A percentile compares a stretch with the other conserved stretches of the same genome.
Conservation (phyloP, 2,329 filamentous ascomycete species). For the Penicillium oxalicum region DNA sequence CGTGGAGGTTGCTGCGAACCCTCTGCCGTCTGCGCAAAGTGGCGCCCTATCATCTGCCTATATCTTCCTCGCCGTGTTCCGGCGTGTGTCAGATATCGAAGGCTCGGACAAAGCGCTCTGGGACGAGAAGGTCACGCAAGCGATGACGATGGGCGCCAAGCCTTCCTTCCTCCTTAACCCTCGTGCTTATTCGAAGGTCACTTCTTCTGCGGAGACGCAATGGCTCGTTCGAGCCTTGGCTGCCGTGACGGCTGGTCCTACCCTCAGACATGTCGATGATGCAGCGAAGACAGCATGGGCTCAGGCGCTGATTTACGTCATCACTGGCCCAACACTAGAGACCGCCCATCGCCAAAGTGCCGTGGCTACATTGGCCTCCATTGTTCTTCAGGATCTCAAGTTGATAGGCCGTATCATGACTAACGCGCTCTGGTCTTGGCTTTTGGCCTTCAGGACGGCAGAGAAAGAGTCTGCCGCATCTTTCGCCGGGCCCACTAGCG, state of each 20-base stretch:
- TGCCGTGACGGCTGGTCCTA: constrained; percentile 53
- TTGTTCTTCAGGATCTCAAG: constrained; percentile 57
- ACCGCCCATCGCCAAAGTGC: constrained; percentile 60
- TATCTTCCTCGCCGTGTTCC: constrained; percentile 60
- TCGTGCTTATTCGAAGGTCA: constrained; percentile 76
- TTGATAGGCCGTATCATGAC: constrained; percentile 60
- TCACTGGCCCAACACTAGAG: constrained; percentile 58
- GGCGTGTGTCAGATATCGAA: constrained; percentile 49
- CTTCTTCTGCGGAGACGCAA: constrained; percentile 64
- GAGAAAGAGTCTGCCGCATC: constrained; percentile 72
- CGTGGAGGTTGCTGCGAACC: constrained; percentile 71
- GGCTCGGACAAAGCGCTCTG: constrained; percentile 46
- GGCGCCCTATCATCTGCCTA: constrained; percentile 77
- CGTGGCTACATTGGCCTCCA: constrained; percentile 53
- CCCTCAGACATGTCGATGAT: constrained; percentile 43
- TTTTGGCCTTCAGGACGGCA: constrained; percentile 58
- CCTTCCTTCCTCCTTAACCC: constrained; percentile 81
- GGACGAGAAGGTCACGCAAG: constrained; percentile 55
- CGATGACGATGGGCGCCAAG: constrained; percentile 67
- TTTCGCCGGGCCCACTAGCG: constrained; percentile 58
- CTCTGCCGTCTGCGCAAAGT: constrained; percentile 70
- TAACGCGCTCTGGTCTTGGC: constrained; percentile 73
- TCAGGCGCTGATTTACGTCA: constrained; percentile 73
- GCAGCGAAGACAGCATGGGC: constrained; percentile 65
- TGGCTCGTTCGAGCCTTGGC: constrained; percentile 71